Percentiles rank a stretch among this genome's conserved stretches.
phyloP scores from a whole-genome alignment of 1,284 basidiomycete genomes.

The Ustilago curta region DNA sequence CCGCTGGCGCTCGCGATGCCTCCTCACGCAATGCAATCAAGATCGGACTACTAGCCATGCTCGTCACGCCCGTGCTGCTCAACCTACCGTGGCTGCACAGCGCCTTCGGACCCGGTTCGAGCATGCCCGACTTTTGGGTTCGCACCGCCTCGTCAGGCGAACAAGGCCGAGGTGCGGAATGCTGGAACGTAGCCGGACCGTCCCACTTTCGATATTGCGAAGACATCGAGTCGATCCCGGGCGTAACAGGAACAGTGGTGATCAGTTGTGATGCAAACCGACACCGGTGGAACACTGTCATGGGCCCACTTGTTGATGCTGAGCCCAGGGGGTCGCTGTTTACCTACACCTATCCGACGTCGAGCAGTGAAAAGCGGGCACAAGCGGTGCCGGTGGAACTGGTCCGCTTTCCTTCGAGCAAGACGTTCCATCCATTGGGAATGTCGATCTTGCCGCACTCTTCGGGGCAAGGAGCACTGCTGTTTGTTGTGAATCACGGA shows the following conservation, averaged over 20 bases:
- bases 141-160: not conserved
- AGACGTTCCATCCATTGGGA: conserved; percentile 47
- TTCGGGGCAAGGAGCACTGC: not conserved
- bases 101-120: conserved; percentile 16
- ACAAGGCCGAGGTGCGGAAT: not conserved
- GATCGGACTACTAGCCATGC: conserved; percentile 8
- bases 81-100: conserved; percentile 32
- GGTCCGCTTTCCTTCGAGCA: conserved; percentile 14
- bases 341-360: conserved; percentile 21
- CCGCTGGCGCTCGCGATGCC: not conserved
- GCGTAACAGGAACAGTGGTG: conserved; percentile 15
- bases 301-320: conserved; percentile 31
- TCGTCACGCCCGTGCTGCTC: conserved; percentile 19
- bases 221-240: conserved; percentile 29
- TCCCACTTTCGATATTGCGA: conserved; percentile 36
- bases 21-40: conserved; percentile 10
- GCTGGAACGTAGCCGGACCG: conserved; percentile 4
- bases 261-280: conserved; percentile 45
- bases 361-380: not conserved
- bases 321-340: conserved; percentile 27
- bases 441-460: conserved; percentile 1
- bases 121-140: conserved; percentile 34
- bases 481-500: conserved; percentile 41
- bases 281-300: conserved; percentile 46
- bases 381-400: conserved; percentile 16